These are phyloP conservation scores for Claviceps paspali DNA, from an alignment of 2,329 filamentous ascomycete species.

Conservation along the genomic window DNA sequence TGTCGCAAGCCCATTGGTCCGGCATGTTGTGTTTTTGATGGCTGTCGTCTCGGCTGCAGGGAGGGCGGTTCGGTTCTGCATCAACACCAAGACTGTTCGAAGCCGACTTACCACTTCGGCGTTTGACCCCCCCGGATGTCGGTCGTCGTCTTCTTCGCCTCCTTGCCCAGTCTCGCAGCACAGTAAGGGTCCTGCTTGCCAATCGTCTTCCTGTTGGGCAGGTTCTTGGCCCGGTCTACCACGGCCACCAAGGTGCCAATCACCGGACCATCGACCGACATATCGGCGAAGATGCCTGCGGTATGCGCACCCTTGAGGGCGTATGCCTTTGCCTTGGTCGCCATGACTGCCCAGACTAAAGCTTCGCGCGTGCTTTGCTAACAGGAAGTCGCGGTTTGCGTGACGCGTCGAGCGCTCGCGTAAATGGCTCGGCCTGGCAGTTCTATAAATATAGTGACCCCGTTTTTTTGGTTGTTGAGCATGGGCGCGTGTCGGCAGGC, in stretches of 20 bases:
- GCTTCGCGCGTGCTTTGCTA: not conserved
- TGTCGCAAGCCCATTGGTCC: not conserved
- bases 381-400: not conserved
- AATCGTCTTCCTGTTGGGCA: conserved; percentile 93
- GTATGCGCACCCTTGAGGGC: conserved; percentile 56
- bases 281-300: conserved; percentile 85
- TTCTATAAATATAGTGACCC: not conserved
- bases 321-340: conserved; percentile 37
- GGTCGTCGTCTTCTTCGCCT: conserved; percentile 92
- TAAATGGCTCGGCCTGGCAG: not conserved
- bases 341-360: conserved; percentile 22
- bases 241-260: conserved; percentile 89
- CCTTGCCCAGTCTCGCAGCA: conserved; percentile 82
- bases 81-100: not conserved
- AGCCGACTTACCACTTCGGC: conserved; percentile 68
- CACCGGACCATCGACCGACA: conserved; percentile 79
- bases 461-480: conserved; percentile 8
- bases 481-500: conserved; percentile 4
- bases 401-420: conserved; percentile 1
- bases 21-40: no score
- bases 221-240: conserved; percentile 88
- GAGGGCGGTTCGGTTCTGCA: not conserved
- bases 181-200: conserved; percentile 98
- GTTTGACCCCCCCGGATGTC: conserved; percentile 92
- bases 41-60: no score